phyloP scores from a whole-genome alignment of 805 yeast species.

The Saccharomycopsis babjevae region DNA sequence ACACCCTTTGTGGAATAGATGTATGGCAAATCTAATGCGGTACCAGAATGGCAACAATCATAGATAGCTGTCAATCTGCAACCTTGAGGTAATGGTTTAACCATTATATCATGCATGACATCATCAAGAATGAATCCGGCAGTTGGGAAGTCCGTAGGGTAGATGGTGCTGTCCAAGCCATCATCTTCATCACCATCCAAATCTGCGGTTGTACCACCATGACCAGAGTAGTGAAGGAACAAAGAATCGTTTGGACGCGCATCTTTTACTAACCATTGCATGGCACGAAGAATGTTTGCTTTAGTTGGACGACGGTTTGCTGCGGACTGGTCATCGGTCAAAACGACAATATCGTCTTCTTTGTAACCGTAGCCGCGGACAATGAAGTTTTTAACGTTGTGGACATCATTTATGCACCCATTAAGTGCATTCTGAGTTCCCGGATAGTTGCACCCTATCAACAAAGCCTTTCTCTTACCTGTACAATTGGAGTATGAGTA shows the following conservation, averaged over 20 bases:
- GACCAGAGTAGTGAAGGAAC: conserved; percentile 68
- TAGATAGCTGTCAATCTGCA: conserved; percentile 59
- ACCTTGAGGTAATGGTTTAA: conserved; percentile 52
- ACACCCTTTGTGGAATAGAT: conserved; percentile 65
- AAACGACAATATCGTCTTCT: conserved; percentile 34
- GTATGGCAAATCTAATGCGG: conserved; percentile 61
- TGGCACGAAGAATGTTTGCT: conserved; percentile 56
- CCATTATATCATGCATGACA: conserved; percentile 50
- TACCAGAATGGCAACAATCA: conserved; percentile 72
- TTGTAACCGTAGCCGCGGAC: conserved; percentile 20
- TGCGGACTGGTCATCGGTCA: conserved; percentile 36
- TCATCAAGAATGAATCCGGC: conserved; percentile 62
- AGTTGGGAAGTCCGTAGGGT: conserved; percentile 52
- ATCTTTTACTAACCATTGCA: conserved; percentile 63
- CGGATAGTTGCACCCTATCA: conserved; percentile 60
- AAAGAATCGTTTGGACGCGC: conserved; percentile 60
- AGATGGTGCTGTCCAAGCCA: conserved; percentile 52
- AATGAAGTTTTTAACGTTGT: conserved; percentile 35
- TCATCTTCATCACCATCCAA: conserved; percentile 52
- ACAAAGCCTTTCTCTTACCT: conserved; percentile 54
- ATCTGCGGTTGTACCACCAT: conserved; percentile 59
- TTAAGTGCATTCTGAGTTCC: conserved; percentile 44
- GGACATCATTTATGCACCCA: conserved; percentile 65
- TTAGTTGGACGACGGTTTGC: conserved; percentile 41
- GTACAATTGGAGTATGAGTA: conserved; percentile 46